Base-by-base conservation (phyloP, 495 filamentous ascomycete genomes). In the Bacidia rubella region DNA sequence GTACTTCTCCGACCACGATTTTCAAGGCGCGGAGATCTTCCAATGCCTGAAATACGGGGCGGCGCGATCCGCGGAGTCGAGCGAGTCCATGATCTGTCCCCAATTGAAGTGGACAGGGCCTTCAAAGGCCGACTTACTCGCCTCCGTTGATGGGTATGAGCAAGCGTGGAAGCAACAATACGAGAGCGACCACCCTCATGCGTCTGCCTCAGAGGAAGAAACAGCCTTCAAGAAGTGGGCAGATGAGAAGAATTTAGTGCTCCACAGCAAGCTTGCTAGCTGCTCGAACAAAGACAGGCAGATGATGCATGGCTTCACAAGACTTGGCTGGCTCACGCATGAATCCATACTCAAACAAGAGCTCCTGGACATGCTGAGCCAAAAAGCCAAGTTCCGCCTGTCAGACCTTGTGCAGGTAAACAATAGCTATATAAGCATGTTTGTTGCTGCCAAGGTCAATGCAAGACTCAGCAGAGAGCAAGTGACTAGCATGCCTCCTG, bases 1-100 rank as follows among this genome's bases (percentile, higher is more conserved):
- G 10, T 51, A 51, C 29, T 22, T 55, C 24, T 17, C 23, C 23
- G 47, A 55, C 42, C 53, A 55, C 17, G 53, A 55, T 23, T 55
- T 55, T 19, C 46, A 55, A 39, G 53, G 46, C 3, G 26, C 49
- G 5, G 41, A 55, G 1, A 55, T 55, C 4, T 55, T 50, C 26
- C 22, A 51, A 9, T 25, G 24, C 5, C 12, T 55, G 24, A 55
- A 51, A 22, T 50, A 49, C 17, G 53, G 53, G 12, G 23, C 29
- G 22, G 29, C 27, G 12, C 7, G 15, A 5, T 35, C 15, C 17
- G 53, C 53, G 17, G 45, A 43, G 32, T 49, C 35, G 23, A 55
- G 47, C 24, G 29, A 50, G 12, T 42, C 20, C 20, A 22, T 41
- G 38, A 46, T 55, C 4, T 55, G 53, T 25, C 23, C 53, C 25